Evolutionary conservation across 148 eudicot genomes (phyloP), one percentile per base, ranked within the genome.

Genomic region (Fagopyrum homotropicum): DNA sequence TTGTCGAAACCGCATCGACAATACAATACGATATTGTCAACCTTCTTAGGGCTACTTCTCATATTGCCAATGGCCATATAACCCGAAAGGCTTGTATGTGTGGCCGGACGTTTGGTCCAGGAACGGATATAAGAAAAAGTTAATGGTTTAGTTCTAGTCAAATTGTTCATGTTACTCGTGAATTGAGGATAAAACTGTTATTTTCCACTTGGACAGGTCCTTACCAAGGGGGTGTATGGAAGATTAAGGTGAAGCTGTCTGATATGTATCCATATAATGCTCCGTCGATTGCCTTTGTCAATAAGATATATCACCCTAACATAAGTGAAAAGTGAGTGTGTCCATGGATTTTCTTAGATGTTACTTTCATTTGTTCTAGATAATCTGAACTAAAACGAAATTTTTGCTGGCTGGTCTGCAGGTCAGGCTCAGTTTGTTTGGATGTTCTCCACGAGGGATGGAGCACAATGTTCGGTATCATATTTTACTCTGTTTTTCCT

Each of bases 381-480:
- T 35, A 35, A 6, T 69, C 15, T 69, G 40, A 35, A 35, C 40
- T 35, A 2, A 35, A 35, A 35, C 40, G 40, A 35, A 35, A 35
- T 35, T 35, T 35, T 19, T 69, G 22, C 9, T 72, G n/a, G 71
- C 48, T 57, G 78, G 73, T 75, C 75, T 64, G 69, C 86, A 92
- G 97, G 91, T 92, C 94, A 19, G 97, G 97, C 4, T 85, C 92
- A 4, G 90, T 92, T 85, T 92, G 97, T 77, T 83, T 92, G 69
- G 94, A 92, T 87, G 97, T 92, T 61, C 89, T 92, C 77, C 88
- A 92, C 79, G 90, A 92, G 83, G 86, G 90, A 2, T 92, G 97
- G 97, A 92, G 97, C 83, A 94, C 97, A 35, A 92, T 92, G 97
- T 92, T 89, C 55, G 97, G 97, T 92, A 92, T 11, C 9, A 48